These are phyloP conservation scores for Solanum ahanhuiri DNA, from an alignment of 257 asterid genomes.

Conservation along the genomic window DNA sequence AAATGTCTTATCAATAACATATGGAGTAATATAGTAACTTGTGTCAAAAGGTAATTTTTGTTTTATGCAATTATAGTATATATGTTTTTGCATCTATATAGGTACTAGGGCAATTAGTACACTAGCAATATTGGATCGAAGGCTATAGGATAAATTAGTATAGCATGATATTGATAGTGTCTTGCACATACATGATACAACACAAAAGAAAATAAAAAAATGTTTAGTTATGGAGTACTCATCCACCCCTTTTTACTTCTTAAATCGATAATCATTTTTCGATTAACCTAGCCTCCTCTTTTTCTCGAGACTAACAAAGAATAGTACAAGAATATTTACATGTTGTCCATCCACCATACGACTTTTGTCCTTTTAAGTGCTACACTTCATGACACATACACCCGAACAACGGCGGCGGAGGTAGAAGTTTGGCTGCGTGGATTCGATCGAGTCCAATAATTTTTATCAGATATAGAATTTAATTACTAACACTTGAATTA, in stretches of 20 bases:
- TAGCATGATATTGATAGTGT: not conserved
- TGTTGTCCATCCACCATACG: not conserved
- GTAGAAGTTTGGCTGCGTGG: too few species aligned
- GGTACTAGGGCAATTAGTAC: not conserved
- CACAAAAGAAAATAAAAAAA: not conserved
- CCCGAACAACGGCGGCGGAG: too few species aligned
- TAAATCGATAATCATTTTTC: fast-evolving
- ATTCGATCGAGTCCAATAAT: too few species aligned
- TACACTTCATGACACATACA: too few species aligned
- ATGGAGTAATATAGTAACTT: not conserved
- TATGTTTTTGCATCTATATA: not conserved
- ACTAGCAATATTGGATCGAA: not conserved
- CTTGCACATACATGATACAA: not conserved
- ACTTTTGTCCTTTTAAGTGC: not conserved
- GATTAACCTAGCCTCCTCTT: not conserved
- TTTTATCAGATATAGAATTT: too few species aligned
- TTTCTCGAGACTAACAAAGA: not conserved
- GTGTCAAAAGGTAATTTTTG: not conserved
- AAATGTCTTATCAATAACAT: not conserved
- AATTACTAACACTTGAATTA: too few species aligned
- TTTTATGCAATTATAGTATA: not conserved
- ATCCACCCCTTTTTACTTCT: not conserved
- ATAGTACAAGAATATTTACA: not conserved
- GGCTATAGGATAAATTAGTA: not conserved
- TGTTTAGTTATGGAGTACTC: not conserved